phyloP scores from a whole-genome alignment of 2,329 filamentous ascomycete genomes.

The Neurospora sp. region DNA sequence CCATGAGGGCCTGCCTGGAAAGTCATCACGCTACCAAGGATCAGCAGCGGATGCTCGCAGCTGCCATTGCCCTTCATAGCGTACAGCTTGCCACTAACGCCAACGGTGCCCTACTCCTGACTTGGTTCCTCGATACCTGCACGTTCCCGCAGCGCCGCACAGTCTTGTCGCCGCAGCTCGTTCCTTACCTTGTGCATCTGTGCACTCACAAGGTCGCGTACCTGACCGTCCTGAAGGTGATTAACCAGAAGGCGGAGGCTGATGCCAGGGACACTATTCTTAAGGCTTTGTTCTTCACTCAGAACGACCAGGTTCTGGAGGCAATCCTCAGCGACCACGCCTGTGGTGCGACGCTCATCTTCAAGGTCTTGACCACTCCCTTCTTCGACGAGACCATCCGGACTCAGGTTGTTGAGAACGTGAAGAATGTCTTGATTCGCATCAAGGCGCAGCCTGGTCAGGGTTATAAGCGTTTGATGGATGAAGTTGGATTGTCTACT shows the following conservation, averaged over 20 bases:
- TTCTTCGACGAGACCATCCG: constrained; percentile 94
- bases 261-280: constrained; percentile 87
- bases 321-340: constrained; percentile 85
- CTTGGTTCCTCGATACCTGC: constrained; percentile 97
- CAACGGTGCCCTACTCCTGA: constrained; percentile 86
- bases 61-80: constrained; percentile 90
- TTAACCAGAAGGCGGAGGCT: constrained; percentile 92
- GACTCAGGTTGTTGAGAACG: constrained; percentile 79
- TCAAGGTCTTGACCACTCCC: constrained; percentile 95
- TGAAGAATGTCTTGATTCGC: constrained; percentile 77
- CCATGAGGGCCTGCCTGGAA: constrained; percentile 93
- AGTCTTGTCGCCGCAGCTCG: constrained; percentile 82
- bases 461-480: constrained; percentile 97
- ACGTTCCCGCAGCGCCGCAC: constrained; percentile 87
- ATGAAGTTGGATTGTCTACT: constrained; percentile 86
- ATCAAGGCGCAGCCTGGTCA: constrained; percentile 91
- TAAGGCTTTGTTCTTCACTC: constrained; percentile 84
- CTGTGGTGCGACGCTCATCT: constrained; percentile 90
- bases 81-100: constrained; percentile 94
- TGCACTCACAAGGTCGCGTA: constrained; percentile 99
- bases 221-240: constrained; percentile 91
- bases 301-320: constrained; percentile 76
- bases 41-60: constrained; percentile 89
- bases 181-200: constrained; percentile 86
- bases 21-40: constrained; percentile 93